Evolutionary conservation across 2,329 filamentous ascomycete genomes (phyloP).

Genomic region (Balansia obtecta): DNA sequence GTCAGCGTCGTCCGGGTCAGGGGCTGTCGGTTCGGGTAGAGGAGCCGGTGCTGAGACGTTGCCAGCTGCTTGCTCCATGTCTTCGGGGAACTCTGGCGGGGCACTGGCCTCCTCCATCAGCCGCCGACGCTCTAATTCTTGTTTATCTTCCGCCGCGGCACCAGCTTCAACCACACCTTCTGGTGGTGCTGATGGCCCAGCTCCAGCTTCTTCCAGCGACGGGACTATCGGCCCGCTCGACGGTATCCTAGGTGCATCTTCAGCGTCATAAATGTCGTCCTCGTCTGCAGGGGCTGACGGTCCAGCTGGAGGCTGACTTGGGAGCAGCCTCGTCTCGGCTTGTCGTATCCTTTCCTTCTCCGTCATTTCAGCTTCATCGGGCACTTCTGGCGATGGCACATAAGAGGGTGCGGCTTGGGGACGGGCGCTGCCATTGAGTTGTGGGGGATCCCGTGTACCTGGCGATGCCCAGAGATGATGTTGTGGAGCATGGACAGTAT

Average conservation of each 20-base stretch:
- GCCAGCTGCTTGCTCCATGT: slow-evolving; percentile 28
- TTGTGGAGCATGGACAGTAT: slow-evolving; percentile 8
- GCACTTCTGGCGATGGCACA: slow-evolving; percentile 47
- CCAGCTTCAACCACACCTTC: slow-evolving; percentile 28
- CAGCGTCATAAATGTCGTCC: slow-evolving; percentile 39
- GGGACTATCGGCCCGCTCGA: slow-evolving; percentile 7
- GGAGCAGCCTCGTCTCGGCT: slow-evolving; percentile 68
- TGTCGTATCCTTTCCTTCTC: slow-evolving; percentile 74
- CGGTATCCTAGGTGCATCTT: slow-evolving; percentile 22
- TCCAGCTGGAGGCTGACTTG: slow-evolving; percentile 52
- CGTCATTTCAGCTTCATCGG: slow-evolving; percentile 49
- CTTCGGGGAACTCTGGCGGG: slow-evolving; percentile 44
- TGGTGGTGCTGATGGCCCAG: slow-evolving; percentile 30
- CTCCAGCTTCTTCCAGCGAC: slow-evolving; percentile 7
- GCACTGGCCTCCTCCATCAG: slow-evolving; percentile 53
- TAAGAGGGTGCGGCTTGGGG: slow-evolving; percentile 30
- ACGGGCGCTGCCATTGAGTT: slow-evolving; percentile 10
- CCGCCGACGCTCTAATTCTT: slow-evolving; percentile 57
- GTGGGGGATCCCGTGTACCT: slow-evolving; percentile 5
- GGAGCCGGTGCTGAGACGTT: slow-evolving; percentile 17
- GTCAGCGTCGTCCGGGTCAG: slow-evolving; percentile 41
- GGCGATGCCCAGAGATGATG: neutral
- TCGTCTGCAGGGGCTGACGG: slow-evolving; percentile 29
- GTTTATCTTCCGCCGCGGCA: slow-evolving; percentile 53
- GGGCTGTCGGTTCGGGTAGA: slow-evolving; percentile 37